Percentiles rank a stretch among this genome's conserved stretches.
These are phyloP conservation scores for Penium margaritaceum DNA, from an alignment of 139 green algal species.

Conservation along the genomic window DNA sequence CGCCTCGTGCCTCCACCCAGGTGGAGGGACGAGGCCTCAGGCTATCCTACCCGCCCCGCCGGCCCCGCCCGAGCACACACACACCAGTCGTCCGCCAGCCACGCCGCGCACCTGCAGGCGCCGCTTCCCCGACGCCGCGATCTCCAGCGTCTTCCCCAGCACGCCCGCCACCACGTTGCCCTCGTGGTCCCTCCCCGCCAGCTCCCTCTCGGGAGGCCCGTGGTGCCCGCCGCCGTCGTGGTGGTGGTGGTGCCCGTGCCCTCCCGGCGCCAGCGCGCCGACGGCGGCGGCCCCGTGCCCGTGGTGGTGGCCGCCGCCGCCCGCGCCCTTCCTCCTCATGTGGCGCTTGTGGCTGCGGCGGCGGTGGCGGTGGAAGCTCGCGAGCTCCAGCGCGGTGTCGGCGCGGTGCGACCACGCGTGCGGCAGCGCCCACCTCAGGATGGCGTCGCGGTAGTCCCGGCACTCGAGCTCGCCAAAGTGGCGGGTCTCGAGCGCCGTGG, in stretches of 20 bases:
- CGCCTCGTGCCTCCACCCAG: not conserved
- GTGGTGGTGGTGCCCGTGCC: not conserved
- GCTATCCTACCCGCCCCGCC: not conserved
- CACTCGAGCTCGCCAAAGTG: constrained; percentile 61
- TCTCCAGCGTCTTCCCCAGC: constrained; percentile 28
- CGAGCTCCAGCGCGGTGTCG: constrained; percentile 73
- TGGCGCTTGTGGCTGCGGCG: constrained; percentile 17
- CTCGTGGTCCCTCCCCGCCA: constrained; percentile 25
- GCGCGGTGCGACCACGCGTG: constrained; percentile 65
- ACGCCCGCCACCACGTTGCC: constrained; percentile 38
- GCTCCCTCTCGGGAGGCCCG: constrained; percentile 13
- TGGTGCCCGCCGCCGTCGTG: too few relatives aligned
- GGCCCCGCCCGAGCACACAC: not conserved
- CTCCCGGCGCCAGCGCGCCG: not conserved
- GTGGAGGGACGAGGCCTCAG: not conserved
- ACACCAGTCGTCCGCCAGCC: not conserved
- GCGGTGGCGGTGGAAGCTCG: constrained; percentile 69
- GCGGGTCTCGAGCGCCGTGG: constrained; percentile 29
- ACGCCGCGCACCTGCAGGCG: too few relatives aligned
- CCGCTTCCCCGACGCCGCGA: constrained; percentile 13
- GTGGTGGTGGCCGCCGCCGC: not conserved
- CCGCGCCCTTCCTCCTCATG: not conserved
- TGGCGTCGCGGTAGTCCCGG: constrained; percentile 72
- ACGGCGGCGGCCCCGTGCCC: not conserved
- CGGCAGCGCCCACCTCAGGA: constrained; percentile 70